A percentile compares a stretch with the other conserved stretches of the same genome.
Conservation (phyloP, 1,139 yeast species). For the Pneumocystis sp. region DNA sequence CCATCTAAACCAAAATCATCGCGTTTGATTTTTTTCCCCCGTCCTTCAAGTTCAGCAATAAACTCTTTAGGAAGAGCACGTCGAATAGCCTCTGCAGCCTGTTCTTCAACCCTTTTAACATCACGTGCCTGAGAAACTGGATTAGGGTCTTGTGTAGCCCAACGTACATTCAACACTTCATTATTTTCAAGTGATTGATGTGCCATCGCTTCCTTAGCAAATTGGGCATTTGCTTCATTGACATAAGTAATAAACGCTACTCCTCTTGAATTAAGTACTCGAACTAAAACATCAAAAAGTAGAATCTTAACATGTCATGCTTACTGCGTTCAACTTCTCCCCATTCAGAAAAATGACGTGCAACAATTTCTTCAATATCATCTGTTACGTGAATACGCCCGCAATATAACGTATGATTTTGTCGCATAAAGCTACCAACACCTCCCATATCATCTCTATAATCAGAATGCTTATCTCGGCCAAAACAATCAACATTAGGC, state of each 20-base stretch:
- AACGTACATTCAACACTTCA: slow-evolving; percentile 56
- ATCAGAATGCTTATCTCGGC: slow-evolving; percentile 69
- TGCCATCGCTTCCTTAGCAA: slow-evolving; percentile 87
- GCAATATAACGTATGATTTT: slow-evolving; percentile 61
- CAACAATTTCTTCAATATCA: slow-evolving; percentile 31
- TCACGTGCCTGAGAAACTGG: slow-evolving; percentile 48
- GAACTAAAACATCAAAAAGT: slow-evolving; percentile 16
- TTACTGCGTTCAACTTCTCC: slow-evolving; percentile 57
- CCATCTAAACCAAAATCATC: slow-evolving; percentile 13
- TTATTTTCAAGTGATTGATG: slow-evolving; percentile 55
- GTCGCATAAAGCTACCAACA: slow-evolving; percentile 62
- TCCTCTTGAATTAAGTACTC: slow-evolving; percentile 46
- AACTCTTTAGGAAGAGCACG: slow-evolving; percentile 21
- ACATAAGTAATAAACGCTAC: slow-evolving; percentile 69
- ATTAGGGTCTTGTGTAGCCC: slow-evolving; percentile 87
- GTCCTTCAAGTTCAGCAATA: slow-evolving; percentile 14
- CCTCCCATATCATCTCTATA: slow-evolving; percentile 93
- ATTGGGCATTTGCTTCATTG: slow-evolving; percentile 64
- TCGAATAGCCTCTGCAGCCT: slow-evolving; percentile 28
- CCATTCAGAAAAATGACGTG: slow-evolving; percentile 50
- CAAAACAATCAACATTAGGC: slow-evolving; percentile 77
- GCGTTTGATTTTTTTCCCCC: slow-evolving; percentile 5
- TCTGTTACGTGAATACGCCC: slow-evolving; percentile 43
- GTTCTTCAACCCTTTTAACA: slow-evolving; percentile 26
- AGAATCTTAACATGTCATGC: not conserved